Percentiles rank a stretch among this genome's conserved stretches.
These are phyloP conservation scores for Capsicum baccatum DNA, from an alignment of 257 asterid genomes.

Conservation along the genomic window DNA sequence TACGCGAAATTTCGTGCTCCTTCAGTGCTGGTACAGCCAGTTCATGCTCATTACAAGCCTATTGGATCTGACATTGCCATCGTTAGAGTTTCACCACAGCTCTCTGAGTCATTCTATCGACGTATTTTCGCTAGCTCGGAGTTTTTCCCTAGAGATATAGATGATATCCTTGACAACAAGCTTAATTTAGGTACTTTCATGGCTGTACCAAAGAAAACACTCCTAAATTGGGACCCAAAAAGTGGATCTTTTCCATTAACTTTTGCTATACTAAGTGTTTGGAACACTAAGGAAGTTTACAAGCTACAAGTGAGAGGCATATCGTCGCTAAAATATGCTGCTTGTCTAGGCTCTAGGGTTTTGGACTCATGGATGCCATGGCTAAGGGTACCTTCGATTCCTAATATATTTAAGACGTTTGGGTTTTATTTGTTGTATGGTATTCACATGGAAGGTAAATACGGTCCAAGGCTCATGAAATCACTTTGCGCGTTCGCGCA, in stretches of 20 bases:
- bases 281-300: constrained; percentile 76
- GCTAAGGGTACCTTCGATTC: constrained; percentile 71
- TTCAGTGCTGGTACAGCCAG: constrained; percentile 74
- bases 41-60: constrained; percentile 66
- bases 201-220: constrained; percentile 57
- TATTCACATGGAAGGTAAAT: constrained; percentile 69
- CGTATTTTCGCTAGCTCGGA: constrained; percentile 55
- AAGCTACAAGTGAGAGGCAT: constrained; percentile 71
- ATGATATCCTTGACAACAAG: constrained; percentile 51
- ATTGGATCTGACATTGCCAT: constrained; percentile 46
- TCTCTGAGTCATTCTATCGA: constrained; percentile 50
- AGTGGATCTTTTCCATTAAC: constrained; percentile 47
- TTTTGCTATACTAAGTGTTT: constrained; percentile 70
- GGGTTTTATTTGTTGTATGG: constrained; percentile 77
- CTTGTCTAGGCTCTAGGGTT: constrained; percentile 62
- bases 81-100: constrained; percentile 46
- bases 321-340: constrained; percentile 56
- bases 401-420: constrained; percentile 60
- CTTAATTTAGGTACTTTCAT: constrained; percentile 77
- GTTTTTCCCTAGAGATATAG: constrained; percentile 72
- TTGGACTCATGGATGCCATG: constrained; percentile 72
- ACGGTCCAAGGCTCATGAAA: constrained; percentile 54
- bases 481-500: constrained; percentile 59
- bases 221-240: constrained; percentile 52
- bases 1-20: constrained; percentile 75